Conservation (phyloP, 176 grass and related monocot genomes). For the Phoenix dactylifera region DNA sequence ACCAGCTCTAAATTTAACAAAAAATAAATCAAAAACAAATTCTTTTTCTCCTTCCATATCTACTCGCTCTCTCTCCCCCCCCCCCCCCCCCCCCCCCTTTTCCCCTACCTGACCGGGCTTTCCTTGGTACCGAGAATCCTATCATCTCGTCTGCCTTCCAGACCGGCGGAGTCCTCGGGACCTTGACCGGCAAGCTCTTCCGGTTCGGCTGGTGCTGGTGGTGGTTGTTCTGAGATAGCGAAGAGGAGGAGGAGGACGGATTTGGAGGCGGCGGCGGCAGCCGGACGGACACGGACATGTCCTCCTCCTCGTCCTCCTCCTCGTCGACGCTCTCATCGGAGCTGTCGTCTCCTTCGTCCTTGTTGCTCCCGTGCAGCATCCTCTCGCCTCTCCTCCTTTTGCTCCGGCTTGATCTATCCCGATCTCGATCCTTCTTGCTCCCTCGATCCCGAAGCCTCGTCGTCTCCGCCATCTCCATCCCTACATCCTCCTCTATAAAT, state of each 20-base stretch:
- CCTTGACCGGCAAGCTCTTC: constrained; percentile 35
- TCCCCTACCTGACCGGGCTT: constrained; percentile 68
- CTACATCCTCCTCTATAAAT: constrained; percentile 2
- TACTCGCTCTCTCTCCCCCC: not conserved
- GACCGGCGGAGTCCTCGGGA: constrained; percentile 23
- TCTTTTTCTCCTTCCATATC: no score
- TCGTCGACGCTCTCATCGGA: constrained; percentile 83
- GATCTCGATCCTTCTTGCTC: constrained; percentile 2
- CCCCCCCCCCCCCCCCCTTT: not conserved
- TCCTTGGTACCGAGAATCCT: constrained; percentile 82
- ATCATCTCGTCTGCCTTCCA: constrained; percentile 97
- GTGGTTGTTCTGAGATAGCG: constrained; percentile 29
- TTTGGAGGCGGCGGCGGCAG: constrained; percentile 43
- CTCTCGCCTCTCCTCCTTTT: constrained; percentile 7
- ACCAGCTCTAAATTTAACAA: not conserved
- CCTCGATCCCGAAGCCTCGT: constrained; percentile 6
- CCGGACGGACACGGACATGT: constrained; percentile 36
- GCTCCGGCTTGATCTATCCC: constrained; percentile 7
- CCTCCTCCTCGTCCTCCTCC: constrained; percentile 61
- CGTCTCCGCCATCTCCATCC: constrained; percentile 6
- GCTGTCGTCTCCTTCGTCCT: constrained; percentile 54
- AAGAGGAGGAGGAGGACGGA: constrained; percentile 16
- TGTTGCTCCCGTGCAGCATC: not conserved
- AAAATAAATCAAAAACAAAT: not conserved
- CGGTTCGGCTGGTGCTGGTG: constrained; percentile 41